These are phyloP conservation scores for Acrocalymma vagum DNA, from an alignment of 2,329 filamentous ascomycete genomes.

Conservation along the genomic window DNA sequence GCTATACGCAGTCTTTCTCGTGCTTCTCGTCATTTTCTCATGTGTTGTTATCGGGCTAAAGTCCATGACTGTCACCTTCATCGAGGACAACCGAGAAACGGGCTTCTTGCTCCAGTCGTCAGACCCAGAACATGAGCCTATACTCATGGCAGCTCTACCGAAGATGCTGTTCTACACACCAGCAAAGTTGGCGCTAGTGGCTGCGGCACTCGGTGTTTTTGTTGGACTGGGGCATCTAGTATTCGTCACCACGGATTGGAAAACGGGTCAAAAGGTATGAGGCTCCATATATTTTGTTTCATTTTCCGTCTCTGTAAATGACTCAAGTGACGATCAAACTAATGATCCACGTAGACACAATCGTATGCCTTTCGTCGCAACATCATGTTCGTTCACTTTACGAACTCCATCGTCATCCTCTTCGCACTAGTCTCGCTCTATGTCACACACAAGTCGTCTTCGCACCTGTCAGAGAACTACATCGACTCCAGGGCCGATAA, in stretches of 20 bases:
- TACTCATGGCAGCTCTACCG: conserved; percentile 40
- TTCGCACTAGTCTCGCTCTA: conserved; percentile 39
- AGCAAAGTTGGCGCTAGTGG: conserved; percentile 37
- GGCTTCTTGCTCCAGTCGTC: conserved; percentile 37
- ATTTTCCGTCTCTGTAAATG: no score
- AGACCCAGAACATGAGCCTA: conserved; percentile 16
- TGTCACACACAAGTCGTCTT: conserved; percentile 38
- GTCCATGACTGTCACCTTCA: conserved; percentile 40
- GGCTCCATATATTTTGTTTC: no score
- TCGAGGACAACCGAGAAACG: conserved; percentile 39
- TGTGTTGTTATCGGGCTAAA: conserved; percentile 35
- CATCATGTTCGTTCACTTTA: conserved; percentile 40
- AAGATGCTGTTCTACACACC: conserved; percentile 31
- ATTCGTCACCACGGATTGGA: conserved; percentile 36
- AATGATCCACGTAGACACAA: conserved; percentile 36
- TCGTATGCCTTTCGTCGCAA: conserved; percentile 43
- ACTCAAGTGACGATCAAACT: no score
- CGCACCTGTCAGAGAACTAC: conserved; percentile 35
- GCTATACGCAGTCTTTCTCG: conserved; percentile 27
- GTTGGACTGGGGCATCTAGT: conserved; percentile 28
- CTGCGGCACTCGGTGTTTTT: conserved; percentile 30
- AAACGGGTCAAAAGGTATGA: conserved; percentile 31
- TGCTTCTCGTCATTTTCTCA: conserved; percentile 26
- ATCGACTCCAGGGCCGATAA: conserved; percentile 32
- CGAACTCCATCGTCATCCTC: conserved; percentile 38